Conservation (phyloP, 805 yeast species). For the Myxozyma vanderwaltii region DNA sequence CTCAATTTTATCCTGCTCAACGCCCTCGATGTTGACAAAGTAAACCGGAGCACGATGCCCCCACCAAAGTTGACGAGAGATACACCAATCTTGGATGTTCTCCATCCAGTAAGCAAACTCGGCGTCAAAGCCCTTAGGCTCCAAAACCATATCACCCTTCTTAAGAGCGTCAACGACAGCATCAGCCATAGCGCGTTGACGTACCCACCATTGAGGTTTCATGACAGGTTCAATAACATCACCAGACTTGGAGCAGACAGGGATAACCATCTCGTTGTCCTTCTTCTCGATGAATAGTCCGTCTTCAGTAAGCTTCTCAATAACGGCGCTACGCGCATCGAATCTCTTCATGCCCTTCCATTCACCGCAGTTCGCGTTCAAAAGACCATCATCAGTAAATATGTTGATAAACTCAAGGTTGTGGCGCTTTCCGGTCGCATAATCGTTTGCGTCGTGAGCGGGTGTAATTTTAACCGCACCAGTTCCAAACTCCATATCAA, state of each 20-base stretch:
- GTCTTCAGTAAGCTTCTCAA: conserved; percentile 71
- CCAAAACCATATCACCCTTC: conserved; percentile 74
- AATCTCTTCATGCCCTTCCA: conserved; percentile 91
- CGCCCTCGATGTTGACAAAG: conserved; percentile 77
- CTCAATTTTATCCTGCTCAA: conserved; percentile 59
- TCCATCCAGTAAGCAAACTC: conserved; percentile 96
- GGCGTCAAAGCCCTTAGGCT: conserved; percentile 86
- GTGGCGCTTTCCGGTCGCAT: conserved; percentile 93
- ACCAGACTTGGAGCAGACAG: conserved; percentile 93
- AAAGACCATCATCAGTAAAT: conserved; percentile 84
- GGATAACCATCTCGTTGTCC: conserved; percentile 95
- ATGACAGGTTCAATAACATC: conserved; percentile 94
- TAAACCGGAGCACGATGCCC: conserved; percentile 98
- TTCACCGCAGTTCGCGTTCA: conserved; percentile 92
- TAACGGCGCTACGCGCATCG: conserved; percentile 85
- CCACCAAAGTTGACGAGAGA: conserved; percentile 92
- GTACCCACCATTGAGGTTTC: conserved; percentile 99
- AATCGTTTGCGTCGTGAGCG: conserved; percentile 97
- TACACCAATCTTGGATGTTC: conserved; percentile 98
- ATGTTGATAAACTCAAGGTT: conserved; percentile 85
- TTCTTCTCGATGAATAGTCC: conserved; percentile 81
- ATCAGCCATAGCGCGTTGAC: conserved; percentile 83
- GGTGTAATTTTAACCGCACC: conserved; percentile 99
- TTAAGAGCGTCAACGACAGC: conserved; percentile 84
- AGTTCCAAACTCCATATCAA: conserved; percentile 99